Conservation (phyloP, 768 basidiomycete species). For the Lentinula sp. region DNA sequence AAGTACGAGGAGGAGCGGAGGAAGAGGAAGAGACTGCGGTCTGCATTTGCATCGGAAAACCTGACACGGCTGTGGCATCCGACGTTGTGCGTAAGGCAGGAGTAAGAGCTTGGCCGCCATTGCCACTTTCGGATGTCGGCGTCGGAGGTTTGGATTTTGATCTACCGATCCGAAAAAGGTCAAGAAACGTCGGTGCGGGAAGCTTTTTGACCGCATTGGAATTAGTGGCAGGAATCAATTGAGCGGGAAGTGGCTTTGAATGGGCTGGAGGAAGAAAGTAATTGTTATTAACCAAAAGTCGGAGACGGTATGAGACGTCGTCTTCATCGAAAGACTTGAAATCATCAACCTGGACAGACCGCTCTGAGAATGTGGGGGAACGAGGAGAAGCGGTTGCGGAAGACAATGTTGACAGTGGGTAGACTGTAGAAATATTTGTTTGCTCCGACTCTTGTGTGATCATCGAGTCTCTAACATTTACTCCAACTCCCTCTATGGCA, state of each 20-base stretch:
- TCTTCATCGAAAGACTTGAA: conserved; percentile 56
- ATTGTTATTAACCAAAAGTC: conserved; percentile 78
- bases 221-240: conserved; percentile 39
- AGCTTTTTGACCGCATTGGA: conserved; percentile 38
- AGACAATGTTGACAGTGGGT: conserved; percentile 74
- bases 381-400: conserved; percentile 57
- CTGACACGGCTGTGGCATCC: conserved; percentile 50
- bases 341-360: conserved; percentile 37
- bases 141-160: conserved; percentile 59
- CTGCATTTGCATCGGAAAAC: conserved; percentile 24
- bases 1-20: conserved; percentile 28
- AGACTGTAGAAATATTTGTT: conserved; percentile 52
- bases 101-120: conserved; percentile 27
- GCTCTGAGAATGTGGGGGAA: conserved; percentile 53
- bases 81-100: conserved; percentile 61
- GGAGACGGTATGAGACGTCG: conserved; percentile 81
- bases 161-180: conserved; percentile 66
- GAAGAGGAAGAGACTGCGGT: conserved; percentile 31
- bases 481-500: conserved; percentile 16
- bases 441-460: conserved; percentile 39
- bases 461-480: conserved; percentile 48
- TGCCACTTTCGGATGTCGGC: conserved; percentile 27
- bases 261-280: conserved; percentile 89
- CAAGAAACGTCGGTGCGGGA: conserved; percentile 54
- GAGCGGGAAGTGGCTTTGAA: conserved; percentile 67